phyloP scores from a whole-genome alignment of 371 early-diverging fungal genomes.

The Zychaea mexicana region DNA sequence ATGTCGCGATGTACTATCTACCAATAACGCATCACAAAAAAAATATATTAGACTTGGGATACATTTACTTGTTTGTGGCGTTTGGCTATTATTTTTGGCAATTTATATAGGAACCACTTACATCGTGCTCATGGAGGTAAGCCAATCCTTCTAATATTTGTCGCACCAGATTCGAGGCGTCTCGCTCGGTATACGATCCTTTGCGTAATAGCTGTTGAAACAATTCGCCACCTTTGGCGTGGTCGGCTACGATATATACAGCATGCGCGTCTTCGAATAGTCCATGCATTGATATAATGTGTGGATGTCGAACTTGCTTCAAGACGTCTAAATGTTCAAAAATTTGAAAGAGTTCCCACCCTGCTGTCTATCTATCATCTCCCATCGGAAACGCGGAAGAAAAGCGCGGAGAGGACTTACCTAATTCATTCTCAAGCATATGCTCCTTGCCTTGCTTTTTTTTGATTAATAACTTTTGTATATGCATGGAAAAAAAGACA shows the following conservation, averaged over 20 bases:
- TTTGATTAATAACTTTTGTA: neutral
- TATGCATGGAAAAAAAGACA: neutral
- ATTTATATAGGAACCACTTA: constrained; percentile 14
- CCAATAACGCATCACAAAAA: neutral
- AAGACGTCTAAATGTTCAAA: constrained; percentile 53
- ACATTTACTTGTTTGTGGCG: no score
- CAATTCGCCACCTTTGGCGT: constrained; percentile 87
- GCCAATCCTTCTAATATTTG: constrained; percentile 81
- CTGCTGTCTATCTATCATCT: no score
- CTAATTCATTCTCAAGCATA: constrained; percentile 85
- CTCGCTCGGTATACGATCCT: constrained; percentile 80
- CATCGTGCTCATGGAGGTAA: constrained; percentile 76
- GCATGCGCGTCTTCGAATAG: constrained; percentile 79
- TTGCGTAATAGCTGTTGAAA: constrained; percentile 81
- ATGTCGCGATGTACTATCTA: constrained; percentile 87
- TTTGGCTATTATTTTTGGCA: no score
- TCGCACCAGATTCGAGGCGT: constrained; percentile 65
- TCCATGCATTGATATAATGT: constrained; percentile 80
- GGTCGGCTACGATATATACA: constrained; percentile 83
- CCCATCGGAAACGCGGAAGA: neutral
- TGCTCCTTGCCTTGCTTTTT: constrained; percentile 63
- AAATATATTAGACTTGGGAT: neutral
- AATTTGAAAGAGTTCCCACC: no score
- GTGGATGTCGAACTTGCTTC: constrained; percentile 77
- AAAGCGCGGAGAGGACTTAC: constrained; percentile 15